Conservation (phyloP, 1,284 basidiomycete species). For the Cystobasidiaceae sp. region DNA sequence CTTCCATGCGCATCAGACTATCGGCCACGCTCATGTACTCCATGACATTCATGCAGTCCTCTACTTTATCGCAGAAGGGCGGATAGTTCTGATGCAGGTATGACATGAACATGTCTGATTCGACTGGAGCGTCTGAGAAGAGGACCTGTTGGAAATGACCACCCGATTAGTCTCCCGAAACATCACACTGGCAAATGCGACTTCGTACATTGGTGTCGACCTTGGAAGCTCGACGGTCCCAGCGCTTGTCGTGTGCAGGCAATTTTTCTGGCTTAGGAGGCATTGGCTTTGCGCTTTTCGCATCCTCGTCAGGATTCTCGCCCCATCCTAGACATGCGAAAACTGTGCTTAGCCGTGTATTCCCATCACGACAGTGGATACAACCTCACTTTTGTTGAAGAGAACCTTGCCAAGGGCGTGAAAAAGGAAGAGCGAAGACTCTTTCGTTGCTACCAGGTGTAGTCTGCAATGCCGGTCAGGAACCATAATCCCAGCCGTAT, state of each 20-base stretch:
- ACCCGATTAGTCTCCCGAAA: neutral
- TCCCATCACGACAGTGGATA: neutral
- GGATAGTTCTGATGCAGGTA: slow-evolving; percentile 93
- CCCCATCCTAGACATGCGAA: slow-evolving; percentile 41
- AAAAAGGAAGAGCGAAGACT: slow-evolving; percentile 81
- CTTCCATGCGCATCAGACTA: slow-evolving; percentile 56
- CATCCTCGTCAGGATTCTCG: slow-evolving; percentile 41
- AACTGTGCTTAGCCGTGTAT: neutral
- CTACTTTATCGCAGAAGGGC: slow-evolving; percentile 71
- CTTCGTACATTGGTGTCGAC: slow-evolving; percentile 76
- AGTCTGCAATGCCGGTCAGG: slow-evolving; percentile 63
- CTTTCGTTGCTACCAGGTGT: slow-evolving; percentile 61
- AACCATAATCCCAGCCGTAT: neutral
- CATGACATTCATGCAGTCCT: slow-evolving; percentile 64
- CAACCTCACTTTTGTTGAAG: slow-evolving; percentile 82
- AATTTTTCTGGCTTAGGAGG: slow-evolving; percentile 33
- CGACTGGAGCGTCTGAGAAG: slow-evolving; percentile 82
- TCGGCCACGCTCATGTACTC: slow-evolving; percentile 81
- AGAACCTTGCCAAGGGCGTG: slow-evolving; percentile 89
- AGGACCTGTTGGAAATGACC: slow-evolving; percentile 53
- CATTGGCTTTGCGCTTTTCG: slow-evolving; percentile 37
- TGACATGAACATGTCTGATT: slow-evolving; percentile 76
- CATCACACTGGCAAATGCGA: neutral
- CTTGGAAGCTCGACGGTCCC: slow-evolving; percentile 52
- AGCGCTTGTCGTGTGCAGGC: slow-evolving; percentile 34